Conservation (phyloP, 2,329 filamentous ascomycete genomes). For the Penicillium sclerotiorum region DNA sequence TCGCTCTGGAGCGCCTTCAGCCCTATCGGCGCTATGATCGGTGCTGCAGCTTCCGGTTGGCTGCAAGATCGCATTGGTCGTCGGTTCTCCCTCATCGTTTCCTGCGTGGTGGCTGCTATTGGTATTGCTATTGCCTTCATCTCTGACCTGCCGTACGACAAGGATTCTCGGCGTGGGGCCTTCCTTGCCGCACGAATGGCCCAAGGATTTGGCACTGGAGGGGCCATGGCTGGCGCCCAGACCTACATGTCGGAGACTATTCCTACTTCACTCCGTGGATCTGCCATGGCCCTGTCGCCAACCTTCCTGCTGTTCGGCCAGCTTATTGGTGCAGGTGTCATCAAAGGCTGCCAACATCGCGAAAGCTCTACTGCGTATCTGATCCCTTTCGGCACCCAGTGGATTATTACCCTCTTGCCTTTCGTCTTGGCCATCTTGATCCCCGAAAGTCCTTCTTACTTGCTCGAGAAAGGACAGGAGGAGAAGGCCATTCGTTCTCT, state of each 20-base stretch:
- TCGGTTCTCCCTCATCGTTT: conserved; percentile 38
- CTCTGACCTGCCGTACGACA: conserved; percentile 32
- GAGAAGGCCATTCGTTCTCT: conserved; percentile 48
- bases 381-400: conserved; percentile 28
- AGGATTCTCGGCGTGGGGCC: conserved; percentile 36
- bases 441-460: conserved; percentile 56
- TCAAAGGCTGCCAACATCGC: conserved; percentile 38
- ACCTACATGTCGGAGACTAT: conserved; percentile 58
- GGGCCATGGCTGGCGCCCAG: conserved; percentile 47
- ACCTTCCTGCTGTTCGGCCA: conserved; percentile 55
- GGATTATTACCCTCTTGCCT: conserved; percentile 41
- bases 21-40: conserved; percentile 44
- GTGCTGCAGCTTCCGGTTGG: conserved; percentile 41
- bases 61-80: conserved; percentile 48
- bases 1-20: conserved; percentile 49
- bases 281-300: conserved; percentile 54
- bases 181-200: conserved; percentile 53
- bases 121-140: conserved; percentile 42
- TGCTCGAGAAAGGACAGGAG: conserved; percentile 47
- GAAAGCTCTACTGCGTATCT: conserved; percentile 34
- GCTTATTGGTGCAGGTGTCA: conserved; percentile 49
- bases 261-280: conserved; percentile 50
- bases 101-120: conserved; percentile 41
- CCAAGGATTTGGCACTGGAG: conserved; percentile 50
- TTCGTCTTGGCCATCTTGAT: conserved; percentile 49